These are phyloP conservation scores for Paecilomyces fulvus DNA, from an alignment of 2,329 filamentous ascomycete genomes.

Conservation along the genomic window DNA sequence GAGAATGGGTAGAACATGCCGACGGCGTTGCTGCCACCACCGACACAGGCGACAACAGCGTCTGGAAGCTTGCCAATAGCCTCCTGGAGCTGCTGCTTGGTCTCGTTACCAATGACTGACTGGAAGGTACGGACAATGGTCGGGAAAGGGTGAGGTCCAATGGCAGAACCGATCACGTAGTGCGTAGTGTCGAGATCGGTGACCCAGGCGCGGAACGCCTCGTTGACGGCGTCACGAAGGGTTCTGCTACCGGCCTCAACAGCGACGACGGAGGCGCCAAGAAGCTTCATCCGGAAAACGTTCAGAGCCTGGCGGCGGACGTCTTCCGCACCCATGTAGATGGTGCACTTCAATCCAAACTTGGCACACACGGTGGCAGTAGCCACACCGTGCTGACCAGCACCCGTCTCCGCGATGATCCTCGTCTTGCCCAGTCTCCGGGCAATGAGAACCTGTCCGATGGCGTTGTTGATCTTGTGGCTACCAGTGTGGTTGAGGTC, in stretches of 20 bases:
- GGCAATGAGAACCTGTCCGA: slow-evolving; percentile 86
- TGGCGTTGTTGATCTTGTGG: slow-evolving; percentile 98
- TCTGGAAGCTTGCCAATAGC: slow-evolving; percentile 85
- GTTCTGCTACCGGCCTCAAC: slow-evolving; percentile 85
- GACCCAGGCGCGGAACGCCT: slow-evolving; percentile 90
- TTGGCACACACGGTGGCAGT: slow-evolving; percentile 97
- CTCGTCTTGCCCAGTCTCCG: slow-evolving; percentile 82
- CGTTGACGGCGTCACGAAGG: slow-evolving; percentile 83
- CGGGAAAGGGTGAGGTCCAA: slow-evolving; percentile 95
- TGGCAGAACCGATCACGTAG: slow-evolving; percentile 96
- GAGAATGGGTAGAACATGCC: slow-evolving; percentile 99
- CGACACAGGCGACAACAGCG: slow-evolving; percentile 92
- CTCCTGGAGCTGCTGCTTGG: slow-evolving; percentile 80
- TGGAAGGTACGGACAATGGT: slow-evolving; percentile 97
- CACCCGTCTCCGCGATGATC: slow-evolving; percentile 96
- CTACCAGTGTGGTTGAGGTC: slow-evolving; percentile 96
- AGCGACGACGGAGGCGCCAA: slow-evolving; percentile 85
- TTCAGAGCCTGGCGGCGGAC: slow-evolving; percentile 93
- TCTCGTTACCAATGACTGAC: slow-evolving; percentile 90
- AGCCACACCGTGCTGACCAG: slow-evolving; percentile 94
- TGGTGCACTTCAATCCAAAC: slow-evolving; percentile 95
- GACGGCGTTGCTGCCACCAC: slow-evolving; percentile 86
- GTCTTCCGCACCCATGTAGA: slow-evolving; percentile 98
- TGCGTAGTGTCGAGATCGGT: slow-evolving; percentile 87
- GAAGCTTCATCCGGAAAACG: slow-evolving; percentile 95